Evolutionary conservation across 2,329 filamentous ascomycete species (phyloP).

Genomic region (Clonostachys sp.): DNA sequence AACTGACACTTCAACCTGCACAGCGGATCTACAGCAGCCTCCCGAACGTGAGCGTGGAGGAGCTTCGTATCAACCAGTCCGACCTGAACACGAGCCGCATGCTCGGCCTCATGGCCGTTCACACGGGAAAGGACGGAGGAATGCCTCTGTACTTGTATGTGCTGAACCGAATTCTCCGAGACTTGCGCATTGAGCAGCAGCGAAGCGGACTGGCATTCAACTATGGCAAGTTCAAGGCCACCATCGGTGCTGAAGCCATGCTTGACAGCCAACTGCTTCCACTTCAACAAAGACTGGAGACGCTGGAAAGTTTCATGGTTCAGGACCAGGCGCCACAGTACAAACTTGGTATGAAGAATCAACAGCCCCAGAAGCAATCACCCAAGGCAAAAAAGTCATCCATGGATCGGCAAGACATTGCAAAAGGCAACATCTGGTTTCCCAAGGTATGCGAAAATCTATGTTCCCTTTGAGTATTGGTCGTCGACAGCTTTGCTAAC

Average conservation of each 20-base stretch:
- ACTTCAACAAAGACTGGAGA: constrained; percentile 31
- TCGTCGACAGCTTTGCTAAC: background rate
- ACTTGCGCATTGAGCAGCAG: constrained; percentile 45
- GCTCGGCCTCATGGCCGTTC: constrained; percentile 55
- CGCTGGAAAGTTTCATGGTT: constrained; percentile 53
- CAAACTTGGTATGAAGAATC: background rate
- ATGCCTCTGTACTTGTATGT: constrained; percentile 56
- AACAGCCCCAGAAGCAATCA: background rate
- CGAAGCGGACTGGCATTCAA: constrained; percentile 28
- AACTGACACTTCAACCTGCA: background rate
- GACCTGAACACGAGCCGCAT: constrained; percentile 55
- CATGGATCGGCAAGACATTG: background rate
- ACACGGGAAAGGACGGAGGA: constrained; percentile 32
- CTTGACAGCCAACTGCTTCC: constrained; percentile 44
- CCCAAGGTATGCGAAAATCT: constrained; percentile 8
- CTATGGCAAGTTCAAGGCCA: constrained; percentile 40
- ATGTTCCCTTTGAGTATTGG: background rate
- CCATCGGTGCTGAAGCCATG: constrained; percentile 27
- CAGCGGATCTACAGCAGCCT: constrained; percentile 34
- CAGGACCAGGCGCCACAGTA: constrained; percentile 8
- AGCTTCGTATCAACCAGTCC: constrained; percentile 42
- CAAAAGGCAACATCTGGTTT: constrained; percentile 8
- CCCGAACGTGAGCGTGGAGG: constrained; percentile 38
- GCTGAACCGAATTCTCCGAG: constrained; percentile 48
- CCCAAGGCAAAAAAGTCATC: background rate